Evolutionary conservation across 1,284 basidiomycete species (phyloP), one percentile per base, ranked within the genome.

Genomic region (Cutaneotrichosporon sp.): DNA sequence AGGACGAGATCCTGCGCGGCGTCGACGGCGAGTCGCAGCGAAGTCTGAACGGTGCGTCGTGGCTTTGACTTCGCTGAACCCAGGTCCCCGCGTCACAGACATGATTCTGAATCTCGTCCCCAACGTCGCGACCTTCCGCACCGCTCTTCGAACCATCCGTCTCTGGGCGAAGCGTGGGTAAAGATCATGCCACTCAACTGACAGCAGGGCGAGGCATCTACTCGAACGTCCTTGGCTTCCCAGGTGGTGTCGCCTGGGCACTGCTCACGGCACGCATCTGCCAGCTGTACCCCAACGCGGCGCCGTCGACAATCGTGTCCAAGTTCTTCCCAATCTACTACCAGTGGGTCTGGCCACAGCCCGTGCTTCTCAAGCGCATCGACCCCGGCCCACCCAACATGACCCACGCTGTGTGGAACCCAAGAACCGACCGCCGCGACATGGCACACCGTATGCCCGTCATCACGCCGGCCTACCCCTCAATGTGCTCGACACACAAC

Each of bases 401-500:
- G 70, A 90, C 91, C 71, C 91, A 97, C 63, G 86, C 91, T 67
- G 94, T 99, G 5, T 99, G 97, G 97, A 99, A 99, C 79, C 97
- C 97, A 1, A 93, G 90, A 90, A 81, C 98, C 56, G 98, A 98
- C 79, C 92, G 94, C 1, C 86, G 88, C 65, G 97, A 99, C 80
- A 86, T 92, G 64, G 86, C 90, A 36, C 97, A 99, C 81, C 87
- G 93, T 64, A 99, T 99, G 97, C 97, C 97, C n/a, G 98, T 99
- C 76, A 99, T 99, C 73, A 99, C 97, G 1, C 97, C 97, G 5
- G 95, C 97, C 24, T 99, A 98, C 80, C 97, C 97, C 43, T 91
- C 95, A n/a, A 99, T 99, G 95, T 99, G 95, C 78, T 88, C 95
- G 34, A 99, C 97, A 16, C 97, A 99, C 81, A 99, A 99, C 73